Percentiles rank a stretch among this genome's conserved stretches.
Evolutionary conservation across 163 green algal species (phyloP).

Genomic region (Scenedesmus sp.): DNA sequence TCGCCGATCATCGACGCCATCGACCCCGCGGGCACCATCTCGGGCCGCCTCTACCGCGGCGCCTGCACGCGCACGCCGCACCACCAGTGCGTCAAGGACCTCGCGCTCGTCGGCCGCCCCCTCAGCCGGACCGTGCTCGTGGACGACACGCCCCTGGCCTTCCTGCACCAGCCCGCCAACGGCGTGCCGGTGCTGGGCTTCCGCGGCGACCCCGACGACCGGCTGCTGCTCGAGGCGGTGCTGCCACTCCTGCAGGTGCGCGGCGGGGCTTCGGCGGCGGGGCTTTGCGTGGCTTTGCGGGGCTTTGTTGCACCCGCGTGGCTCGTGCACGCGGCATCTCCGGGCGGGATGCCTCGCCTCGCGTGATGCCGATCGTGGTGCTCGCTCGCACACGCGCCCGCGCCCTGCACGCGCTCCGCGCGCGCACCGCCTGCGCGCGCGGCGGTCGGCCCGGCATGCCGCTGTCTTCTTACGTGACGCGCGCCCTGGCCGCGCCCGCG

Average conservation of each 20-base stretch:
- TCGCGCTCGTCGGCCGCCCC: conserved; percentile 70
- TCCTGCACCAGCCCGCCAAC: conserved; percentile 87
- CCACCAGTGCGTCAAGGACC: conserved; percentile 90
- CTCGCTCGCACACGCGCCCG: too few relatives aligned
- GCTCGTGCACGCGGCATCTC: too few relatives aligned
- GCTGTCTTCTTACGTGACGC: too few relatives aligned
- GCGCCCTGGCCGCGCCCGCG: too few relatives aligned
- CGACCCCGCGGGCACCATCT: conserved; percentile 61
- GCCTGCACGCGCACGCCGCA: conserved; percentile 67
- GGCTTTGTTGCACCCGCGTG: too few relatives aligned
- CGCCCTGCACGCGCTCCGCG: too few relatives aligned
- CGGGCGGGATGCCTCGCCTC: too few relatives aligned
- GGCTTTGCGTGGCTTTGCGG: too few relatives aligned
- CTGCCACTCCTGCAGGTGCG: conserved; percentile 80
- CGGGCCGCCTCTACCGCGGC: conserved; percentile 77
- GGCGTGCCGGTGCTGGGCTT: conserved; percentile 87
- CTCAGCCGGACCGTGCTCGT: conserved; percentile 78
- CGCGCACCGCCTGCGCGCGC: too few relatives aligned
- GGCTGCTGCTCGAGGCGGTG: conserved; percentile 84
- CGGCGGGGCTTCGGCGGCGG: background rate
- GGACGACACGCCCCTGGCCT: conserved; percentile 92
- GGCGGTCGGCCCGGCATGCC: too few relatives aligned
- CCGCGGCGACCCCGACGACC: conserved; percentile 83
- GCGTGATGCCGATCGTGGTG: too few relatives aligned
- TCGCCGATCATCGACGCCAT: conserved; percentile 84